phyloP scores from a whole-genome alignment of 2,329 filamentous ascomycete species.

The Tetracladium maxilliforme region DNA sequence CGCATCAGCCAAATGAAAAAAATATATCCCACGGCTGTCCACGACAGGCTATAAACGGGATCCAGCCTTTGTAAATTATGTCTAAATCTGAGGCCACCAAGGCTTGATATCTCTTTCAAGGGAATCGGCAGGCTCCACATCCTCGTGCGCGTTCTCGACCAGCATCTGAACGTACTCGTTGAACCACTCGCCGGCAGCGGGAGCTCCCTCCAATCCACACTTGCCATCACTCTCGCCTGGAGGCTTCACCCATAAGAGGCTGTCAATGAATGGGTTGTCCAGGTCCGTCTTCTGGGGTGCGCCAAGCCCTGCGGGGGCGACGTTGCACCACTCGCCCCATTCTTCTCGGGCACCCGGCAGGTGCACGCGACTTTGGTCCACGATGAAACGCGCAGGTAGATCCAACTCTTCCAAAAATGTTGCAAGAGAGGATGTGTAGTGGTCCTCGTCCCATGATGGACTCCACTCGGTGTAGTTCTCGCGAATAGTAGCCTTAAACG shows the following conservation, averaged over 20 bases:
- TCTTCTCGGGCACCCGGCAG: slow-evolving; percentile 24
- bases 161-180: slow-evolving; percentile 28
- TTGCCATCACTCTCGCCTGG: slow-evolving; percentile 14
- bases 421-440: slow-evolving; percentile 23
- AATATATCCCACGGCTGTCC: no score
- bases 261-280: slow-evolving; percentile 11
- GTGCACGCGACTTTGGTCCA: slow-evolving; percentile 33
- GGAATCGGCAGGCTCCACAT: no score
- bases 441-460: slow-evolving; percentile 10
- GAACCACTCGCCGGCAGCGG: slow-evolving; percentile 26
- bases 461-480: slow-evolving; percentile 23
- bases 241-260: slow-evolving; percentile 19
- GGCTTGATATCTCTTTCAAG: no score
- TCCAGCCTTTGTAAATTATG: no score
- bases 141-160: slow-evolving; percentile 24
- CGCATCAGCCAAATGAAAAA: no score
- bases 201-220: slow-evolving; percentile 19
- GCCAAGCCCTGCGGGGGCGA: slow-evolving; percentile 15
- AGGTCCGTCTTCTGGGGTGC: slow-evolving; percentile 12
- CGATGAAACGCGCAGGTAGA: slow-evolving; percentile 25
- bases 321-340: slow-evolving; percentile 31
- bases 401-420: slow-evolving; percentile 13
- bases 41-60: no score
- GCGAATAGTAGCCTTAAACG: slow-evolving; percentile 10
- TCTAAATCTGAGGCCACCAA: no score